phyloP scores from a whole-genome alignment of 805 yeast species.

The Candida michaelii region DNA sequence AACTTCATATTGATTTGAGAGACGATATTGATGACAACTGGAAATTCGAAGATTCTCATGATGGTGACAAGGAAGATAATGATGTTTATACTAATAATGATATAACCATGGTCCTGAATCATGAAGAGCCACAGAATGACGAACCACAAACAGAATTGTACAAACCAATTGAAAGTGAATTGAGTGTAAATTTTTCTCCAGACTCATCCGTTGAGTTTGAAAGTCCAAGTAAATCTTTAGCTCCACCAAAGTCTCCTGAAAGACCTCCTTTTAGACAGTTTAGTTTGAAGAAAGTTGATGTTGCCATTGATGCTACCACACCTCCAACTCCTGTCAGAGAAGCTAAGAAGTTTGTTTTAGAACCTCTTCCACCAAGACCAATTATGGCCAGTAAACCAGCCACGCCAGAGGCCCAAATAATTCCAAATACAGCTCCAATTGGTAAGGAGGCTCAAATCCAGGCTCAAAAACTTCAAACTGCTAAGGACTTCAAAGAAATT shows the following conservation, averaged over 20 bases:
- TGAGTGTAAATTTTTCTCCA: constrained; percentile 16
- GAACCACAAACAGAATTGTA: neutral
- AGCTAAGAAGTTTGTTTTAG: constrained; percentile 3
- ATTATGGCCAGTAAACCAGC: neutral
- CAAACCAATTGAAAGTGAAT: constrained; percentile 9
- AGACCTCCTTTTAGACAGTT: constrained; percentile 3
- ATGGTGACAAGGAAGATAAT: constrained; percentile 41
- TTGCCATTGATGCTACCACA: constrained; percentile 21
- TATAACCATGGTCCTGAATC: constrained; percentile 9
- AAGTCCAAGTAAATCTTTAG: constrained; percentile 8
- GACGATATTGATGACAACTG: constrained; percentile 36
- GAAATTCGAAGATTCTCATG: constrained; percentile 39
- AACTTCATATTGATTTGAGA: constrained; percentile 17
- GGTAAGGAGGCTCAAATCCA: neutral
- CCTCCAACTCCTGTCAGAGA: constrained; percentile 18
- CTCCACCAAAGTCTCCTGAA: constrained; percentile 20
- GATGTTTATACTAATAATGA: constrained; percentile 27
- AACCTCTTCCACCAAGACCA: neutral
- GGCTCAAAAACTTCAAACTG: neutral
- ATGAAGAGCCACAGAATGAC: constrained; percentile 1
- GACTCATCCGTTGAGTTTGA: constrained; percentile 13
- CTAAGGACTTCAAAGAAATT: neutral
- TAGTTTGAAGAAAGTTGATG: constrained; percentile 14
- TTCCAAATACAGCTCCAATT: neutral
- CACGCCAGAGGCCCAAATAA: neutral